Evolutionary conservation across 352 stramenopile species (phyloP).

Genomic region (Globisporangium perplexum): DNA sequence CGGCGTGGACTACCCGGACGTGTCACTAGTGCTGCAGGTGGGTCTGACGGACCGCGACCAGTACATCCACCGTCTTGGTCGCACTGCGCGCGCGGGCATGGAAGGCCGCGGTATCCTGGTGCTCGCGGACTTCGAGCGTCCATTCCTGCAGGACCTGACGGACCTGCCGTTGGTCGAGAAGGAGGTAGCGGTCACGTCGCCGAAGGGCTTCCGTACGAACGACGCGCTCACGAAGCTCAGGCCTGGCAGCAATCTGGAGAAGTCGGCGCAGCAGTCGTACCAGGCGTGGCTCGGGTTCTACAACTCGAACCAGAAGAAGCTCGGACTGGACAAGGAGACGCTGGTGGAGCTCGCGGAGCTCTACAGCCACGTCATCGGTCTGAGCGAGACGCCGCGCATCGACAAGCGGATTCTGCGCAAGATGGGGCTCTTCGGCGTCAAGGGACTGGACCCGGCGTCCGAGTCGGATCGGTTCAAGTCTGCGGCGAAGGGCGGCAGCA

Average conservation of each 20-base stretch:
- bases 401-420: conserved; percentile 85
- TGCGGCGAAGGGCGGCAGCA: conserved; percentile 11
- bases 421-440: conserved; percentile 84
- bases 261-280: conserved; percentile 87
- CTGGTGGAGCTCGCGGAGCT: conserved; percentile 81
- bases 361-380: conserved; percentile 50
- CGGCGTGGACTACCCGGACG: conserved; percentile 95
- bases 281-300: conserved; percentile 95
- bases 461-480: conserved; percentile 10
- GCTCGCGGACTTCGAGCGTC: conserved; percentile 80
- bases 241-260: conserved; percentile 51
- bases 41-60: conserved; percentile 85
- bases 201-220: background rate
- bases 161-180: conserved; percentile 48
- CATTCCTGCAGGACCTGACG: conserved; percentile 58
- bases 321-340: conserved; percentile 23
- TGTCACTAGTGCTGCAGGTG: conserved; percentile 86
- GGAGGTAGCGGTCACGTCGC: background rate
- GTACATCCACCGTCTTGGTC: conserved; percentile 95
- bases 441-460: conserved; percentile 44
- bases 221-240: conserved; percentile 6
- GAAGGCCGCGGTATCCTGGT: conserved; percentile 79
- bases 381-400: conserved; percentile 68
- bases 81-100: conserved; percentile 89
- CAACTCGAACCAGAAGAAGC: conserved; percentile 36